Evolutionary conservation across 768 basidiomycete genomes (phyloP).

Genomic region (Kondoa malvinella): DNA sequence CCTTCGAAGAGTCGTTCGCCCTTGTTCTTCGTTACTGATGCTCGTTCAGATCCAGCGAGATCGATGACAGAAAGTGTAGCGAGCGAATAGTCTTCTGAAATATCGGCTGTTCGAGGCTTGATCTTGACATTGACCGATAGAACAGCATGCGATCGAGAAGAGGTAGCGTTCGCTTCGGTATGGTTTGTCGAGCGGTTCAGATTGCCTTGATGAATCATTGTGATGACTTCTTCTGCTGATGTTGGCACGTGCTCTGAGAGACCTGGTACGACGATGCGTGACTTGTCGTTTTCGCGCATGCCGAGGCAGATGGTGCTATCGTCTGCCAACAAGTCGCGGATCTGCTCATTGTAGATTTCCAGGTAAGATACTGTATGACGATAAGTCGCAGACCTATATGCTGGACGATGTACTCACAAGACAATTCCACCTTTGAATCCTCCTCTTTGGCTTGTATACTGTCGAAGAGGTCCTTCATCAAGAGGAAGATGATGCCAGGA

Average conservation of each 20-base stretch:
- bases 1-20: slow-evolving; percentile 97
- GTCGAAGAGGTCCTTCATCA: slow-evolving; percentile 92
- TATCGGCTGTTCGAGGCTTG: slow-evolving; percentile 62
- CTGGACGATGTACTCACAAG: slow-evolving; percentile 25
- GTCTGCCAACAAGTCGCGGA: slow-evolving; percentile 80
- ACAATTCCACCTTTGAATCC: slow-evolving; percentile 69
- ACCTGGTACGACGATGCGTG: slow-evolving; percentile 61
- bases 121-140: slow-evolving; percentile 86
- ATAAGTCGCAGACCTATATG: background rate
- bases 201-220: slow-evolving; percentile 80
- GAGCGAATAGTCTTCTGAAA: slow-evolving; percentile 64
- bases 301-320: slow-evolving; percentile 57
- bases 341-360: slow-evolving; percentile 98
- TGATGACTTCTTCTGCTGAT: slow-evolving; percentile 80
- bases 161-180: slow-evolving; percentile 90
- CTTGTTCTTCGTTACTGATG: slow-evolving; percentile 90
- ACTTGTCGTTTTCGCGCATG: slow-evolving; percentile 79
- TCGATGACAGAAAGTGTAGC: slow-evolving; percentile 95
- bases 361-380: slow-evolving; percentile 61
- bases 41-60: slow-evolving; percentile 89
- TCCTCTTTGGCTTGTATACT: slow-evolving; percentile 73
- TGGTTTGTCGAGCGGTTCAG: slow-evolving; percentile 73
- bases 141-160: slow-evolving; percentile 93
- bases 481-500: slow-evolving; percentile 86
- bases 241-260: slow-evolving; percentile 64